These are phyloP conservation scores for Dipteronia dyeriana DNA, from an alignment of 345 rosid species.

Conservation along the genomic window DNA sequence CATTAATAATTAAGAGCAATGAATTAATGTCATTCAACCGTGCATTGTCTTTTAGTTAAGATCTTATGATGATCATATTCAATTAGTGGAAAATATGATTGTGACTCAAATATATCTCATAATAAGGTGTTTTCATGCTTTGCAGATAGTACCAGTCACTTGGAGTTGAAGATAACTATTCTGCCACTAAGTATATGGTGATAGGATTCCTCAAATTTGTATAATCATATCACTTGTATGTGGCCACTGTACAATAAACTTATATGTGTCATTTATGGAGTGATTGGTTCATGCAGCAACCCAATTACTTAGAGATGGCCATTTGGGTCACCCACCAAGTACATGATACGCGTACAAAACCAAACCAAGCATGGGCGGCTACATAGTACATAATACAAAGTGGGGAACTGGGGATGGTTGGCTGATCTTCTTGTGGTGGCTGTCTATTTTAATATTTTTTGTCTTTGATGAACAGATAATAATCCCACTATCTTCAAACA, in stretches of 20 bases:
- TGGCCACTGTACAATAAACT: neutral
- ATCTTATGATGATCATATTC: neutral
- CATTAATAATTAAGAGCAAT: neutral
- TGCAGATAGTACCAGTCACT: neutral
- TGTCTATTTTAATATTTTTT: no score
- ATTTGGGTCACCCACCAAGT: neutral
- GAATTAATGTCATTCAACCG: neutral
- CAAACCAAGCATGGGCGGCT: neutral
- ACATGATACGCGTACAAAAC: neutral
- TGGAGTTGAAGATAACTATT: neutral
- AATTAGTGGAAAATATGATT: neutral
- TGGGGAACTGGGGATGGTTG: no score
- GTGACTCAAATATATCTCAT: neutral
- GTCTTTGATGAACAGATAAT: no score
- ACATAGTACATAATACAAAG: no score
- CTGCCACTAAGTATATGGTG: constrained; percentile 10
- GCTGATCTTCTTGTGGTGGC: no score
- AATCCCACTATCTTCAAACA: no score
- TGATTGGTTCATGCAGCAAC: neutral
- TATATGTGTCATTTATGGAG: neutral
- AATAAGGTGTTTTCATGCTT: neutral
- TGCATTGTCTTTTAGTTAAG: neutral
- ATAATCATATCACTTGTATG: neutral
- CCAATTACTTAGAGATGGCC: neutral
- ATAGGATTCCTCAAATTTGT: neutral